Percentiles rank a stretch among this genome's conserved stretches.
These are phyloP conservation scores for Vishniacozyma victoriae DNA, from an alignment of 768 basidiomycete species.

Conservation along the genomic window DNA sequence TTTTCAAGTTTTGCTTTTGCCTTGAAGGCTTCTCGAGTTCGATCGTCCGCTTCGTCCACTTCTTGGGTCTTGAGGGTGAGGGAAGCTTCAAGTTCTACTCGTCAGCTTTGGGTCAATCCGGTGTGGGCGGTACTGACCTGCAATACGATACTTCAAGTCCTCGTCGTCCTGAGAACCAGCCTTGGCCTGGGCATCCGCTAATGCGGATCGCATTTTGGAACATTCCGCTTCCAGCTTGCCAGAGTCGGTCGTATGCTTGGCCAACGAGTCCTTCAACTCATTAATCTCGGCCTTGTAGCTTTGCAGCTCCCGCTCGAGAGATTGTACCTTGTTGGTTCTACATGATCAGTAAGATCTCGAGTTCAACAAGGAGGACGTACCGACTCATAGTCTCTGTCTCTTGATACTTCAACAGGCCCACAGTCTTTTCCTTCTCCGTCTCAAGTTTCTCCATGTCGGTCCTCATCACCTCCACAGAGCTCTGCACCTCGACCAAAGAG, in stretches of 20 bases:
- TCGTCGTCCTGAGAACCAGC: not conserved
- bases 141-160: slow-evolving; percentile 14
- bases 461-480: too few species aligned
- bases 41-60: slow-evolving; percentile 39
- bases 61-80: slow-evolving; percentile 30
- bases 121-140: slow-evolving; percentile 8
- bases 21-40: slow-evolving; percentile 29
- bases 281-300: not conserved
- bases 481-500: too few species aligned
- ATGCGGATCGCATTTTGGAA: not conserved
- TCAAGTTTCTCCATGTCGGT: not conserved
- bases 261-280: not conserved
- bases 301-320: not conserved
- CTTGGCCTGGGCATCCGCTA: not conserved
- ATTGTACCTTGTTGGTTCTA: too few species aligned
- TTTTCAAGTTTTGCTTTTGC: slow-evolving; percentile 39
- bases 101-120: not conserved
- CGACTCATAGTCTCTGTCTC: not conserved
- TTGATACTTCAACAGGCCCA: not conserved
- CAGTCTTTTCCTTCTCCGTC: not conserved
- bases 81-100: slow-evolving; percentile 27
- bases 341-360: too few species aligned
- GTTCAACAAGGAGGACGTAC: not conserved
- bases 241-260: not conserved
- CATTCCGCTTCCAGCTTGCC: not conserved